A percentile compares a stretch with the other conserved stretches of the same genome.
Evolutionary conservation across 2,329 filamentous ascomycete genomes (phyloP).

Genomic region (Phaeosphaeriaceae sp.): DNA sequence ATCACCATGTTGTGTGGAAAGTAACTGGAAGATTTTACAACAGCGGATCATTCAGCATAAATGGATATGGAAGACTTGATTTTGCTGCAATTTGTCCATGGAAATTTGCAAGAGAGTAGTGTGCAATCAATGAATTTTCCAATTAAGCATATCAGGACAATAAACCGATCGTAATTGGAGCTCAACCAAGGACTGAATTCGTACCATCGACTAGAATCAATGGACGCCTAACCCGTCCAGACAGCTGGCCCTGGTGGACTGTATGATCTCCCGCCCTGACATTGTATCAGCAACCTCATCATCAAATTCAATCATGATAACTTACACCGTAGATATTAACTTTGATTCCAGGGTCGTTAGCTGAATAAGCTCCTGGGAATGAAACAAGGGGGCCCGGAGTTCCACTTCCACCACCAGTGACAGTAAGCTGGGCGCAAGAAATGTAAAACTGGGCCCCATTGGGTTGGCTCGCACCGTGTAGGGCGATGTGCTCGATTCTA

Average conservation of each 20-base stretch:
- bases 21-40: neutral
- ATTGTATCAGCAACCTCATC: neutral
- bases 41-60: no score
- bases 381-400: slow-evolving; percentile 47
- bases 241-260: slow-evolving; percentile 39
- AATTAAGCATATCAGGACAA: neutral
- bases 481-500: slow-evolving; percentile 55
- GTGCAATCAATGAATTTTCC: no score
- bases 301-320: neutral
- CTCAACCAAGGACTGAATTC: neutral
- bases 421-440: slow-evolving; percentile 54
- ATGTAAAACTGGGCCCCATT: slow-evolving; percentile 55
- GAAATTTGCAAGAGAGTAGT: no score
- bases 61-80: no score
- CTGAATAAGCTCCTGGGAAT: slow-evolving; percentile 51
- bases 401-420: slow-evolving; percentile 48
- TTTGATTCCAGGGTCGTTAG: slow-evolving; percentile 39
- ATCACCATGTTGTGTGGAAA: neutral
- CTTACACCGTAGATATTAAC: slow-evolving; percentile 40
- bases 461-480: slow-evolving; percentile 47
- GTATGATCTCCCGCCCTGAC: slow-evolving; percentile 16
- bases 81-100: no score
- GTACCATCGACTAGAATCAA: neutral
- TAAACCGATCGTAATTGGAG: neutral
- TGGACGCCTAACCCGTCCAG: slow-evolving; percentile 30